Base-by-base conservation (phyloP, 129 eudicot genomes). In the Artemisia annua region DNA sequence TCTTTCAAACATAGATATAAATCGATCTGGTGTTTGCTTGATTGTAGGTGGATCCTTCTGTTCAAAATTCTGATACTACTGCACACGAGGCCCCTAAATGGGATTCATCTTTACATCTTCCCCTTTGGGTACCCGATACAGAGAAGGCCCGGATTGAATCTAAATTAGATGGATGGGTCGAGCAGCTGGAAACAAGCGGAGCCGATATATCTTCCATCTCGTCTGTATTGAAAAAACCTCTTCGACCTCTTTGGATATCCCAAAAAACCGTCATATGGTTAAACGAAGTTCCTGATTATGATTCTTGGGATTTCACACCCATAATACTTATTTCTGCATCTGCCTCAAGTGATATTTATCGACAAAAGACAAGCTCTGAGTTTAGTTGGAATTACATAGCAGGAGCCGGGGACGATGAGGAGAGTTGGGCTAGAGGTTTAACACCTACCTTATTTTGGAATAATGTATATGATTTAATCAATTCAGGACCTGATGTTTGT, bases 331-430 rank as follows among this genome's bases (percentile, higher is more conserved):
- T 20, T 20, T 20, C 0, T 20, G 1, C 1, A 20, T 20, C 22
- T 20, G 1, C 22, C 22, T 20, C 22, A 20, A 20, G 22, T 20
- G 22, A 20, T 43, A 59, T 74, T 66, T 72, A 76, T 66, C 84
- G 80, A 48, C 87, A 88, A 63, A 83, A 82, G 55, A 88, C 82
- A 18, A 91, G 87, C 74, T 90, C 97, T 1, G 89, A 90, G 73
- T 95, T 88, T 68, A 95, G 99, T 76, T 95, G 97, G 97, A 90
- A 82, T 44, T 95, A 95, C 67, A 95, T 90, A 56, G 75, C 97
- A 39, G 99, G 99, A 72, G 97, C 97, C 53, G 99, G 99, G 61
- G 99, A 95, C 54, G 97, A 95, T 75, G 99, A 95, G 79, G 99
- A 95, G 79, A 95, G 97, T 76, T 95, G 99, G 99, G 88, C 99